Evolutionary conservation across 1,284 basidiomycete genomes (phyloP).

Genomic region (Marasmius sp.): DNA sequence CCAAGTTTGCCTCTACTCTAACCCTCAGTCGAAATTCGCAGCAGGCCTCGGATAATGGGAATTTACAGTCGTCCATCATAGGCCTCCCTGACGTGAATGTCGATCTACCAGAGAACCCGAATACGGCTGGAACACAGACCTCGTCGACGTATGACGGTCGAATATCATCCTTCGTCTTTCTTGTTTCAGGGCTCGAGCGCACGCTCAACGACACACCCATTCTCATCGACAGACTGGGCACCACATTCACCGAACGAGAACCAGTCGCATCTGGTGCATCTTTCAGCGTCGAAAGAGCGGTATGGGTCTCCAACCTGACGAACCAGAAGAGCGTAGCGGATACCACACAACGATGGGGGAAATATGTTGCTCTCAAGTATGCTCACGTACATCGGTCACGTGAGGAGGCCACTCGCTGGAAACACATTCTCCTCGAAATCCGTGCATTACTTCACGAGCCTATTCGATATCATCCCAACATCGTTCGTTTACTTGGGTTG

Average conservation of each 20-base stretch:
- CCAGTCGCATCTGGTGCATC: constrained; percentile 6
- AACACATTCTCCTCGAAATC: constrained; percentile 9
- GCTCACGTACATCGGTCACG: background rate
- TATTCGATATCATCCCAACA: constrained; percentile 12
- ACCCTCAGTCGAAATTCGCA: background rate
- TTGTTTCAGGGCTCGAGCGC: constrained; percentile 1
- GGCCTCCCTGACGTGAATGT: background rate
- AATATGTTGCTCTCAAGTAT: constrained; percentile 8
- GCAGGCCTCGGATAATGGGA: too few relatives aligned
- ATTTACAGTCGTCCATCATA: too few relatives aligned
- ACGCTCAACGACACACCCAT: constrained; percentile 4
- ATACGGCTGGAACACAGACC: background rate
- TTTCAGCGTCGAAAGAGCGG: constrained; percentile 4
- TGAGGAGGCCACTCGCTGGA: background rate
- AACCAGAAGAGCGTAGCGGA: background rate
- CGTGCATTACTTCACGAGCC: constrained; percentile 9
- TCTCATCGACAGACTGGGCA: background rate
- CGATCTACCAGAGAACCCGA: background rate
- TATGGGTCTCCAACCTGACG: background rate
- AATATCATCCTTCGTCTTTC: constrained; percentile 3
- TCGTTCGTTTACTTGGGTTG: constrained; percentile 9
- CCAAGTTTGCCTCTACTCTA: too few relatives aligned
- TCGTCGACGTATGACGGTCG: background rate
- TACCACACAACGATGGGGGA: constrained; percentile 1
- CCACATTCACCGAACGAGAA: background rate